Evolutionary conservation across 2,329 filamentous ascomycete species (phyloP).

Genomic region (Curvularia spicifera): DNA sequence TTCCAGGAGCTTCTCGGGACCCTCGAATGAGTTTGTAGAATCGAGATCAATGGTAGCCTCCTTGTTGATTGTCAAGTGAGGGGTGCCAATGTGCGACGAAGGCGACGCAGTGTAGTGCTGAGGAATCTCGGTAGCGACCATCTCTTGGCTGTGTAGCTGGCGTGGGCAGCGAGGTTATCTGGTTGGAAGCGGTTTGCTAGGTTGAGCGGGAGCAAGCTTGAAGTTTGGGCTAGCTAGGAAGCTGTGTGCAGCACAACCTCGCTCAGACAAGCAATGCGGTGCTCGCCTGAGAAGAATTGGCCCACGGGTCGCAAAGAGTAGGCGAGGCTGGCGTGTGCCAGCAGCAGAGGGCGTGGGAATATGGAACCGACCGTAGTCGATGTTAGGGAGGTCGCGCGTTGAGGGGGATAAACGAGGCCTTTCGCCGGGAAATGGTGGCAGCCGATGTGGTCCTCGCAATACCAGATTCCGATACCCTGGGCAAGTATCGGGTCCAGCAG

Average conservation of each 20-base stretch:
- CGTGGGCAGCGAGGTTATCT: constrained; percentile 27
- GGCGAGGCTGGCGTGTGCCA: constrained; percentile 83
- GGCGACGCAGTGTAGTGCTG: constrained; percentile 82
- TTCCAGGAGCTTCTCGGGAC: constrained; percentile 96
- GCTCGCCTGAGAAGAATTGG: constrained; percentile 96
- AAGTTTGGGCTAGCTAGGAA: constrained; percentile 30
- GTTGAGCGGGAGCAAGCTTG: constrained; percentile 7
- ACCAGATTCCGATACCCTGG: constrained; percentile 82
- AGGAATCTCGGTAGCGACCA: constrained; percentile 84
- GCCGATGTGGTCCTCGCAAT: constrained; percentile 66
- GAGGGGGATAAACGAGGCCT: constrained; percentile 81
- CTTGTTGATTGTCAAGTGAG: constrained; percentile 95
- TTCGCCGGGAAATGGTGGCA: constrained; percentile 87
- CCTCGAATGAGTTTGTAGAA: constrained; percentile 95
- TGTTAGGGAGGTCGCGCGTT: constrained; percentile 92
- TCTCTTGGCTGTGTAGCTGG: constrained; percentile 61
- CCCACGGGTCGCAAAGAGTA: constrained; percentile 70
- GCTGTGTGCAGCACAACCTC: constrained; percentile 87
- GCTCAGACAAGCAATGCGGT: constrained; percentile 95
- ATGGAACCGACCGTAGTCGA: constrained; percentile 68
- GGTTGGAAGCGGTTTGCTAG: constrained; percentile 19
- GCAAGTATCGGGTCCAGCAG: constrained; percentile 85
- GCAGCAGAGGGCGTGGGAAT: constrained; percentile 64
- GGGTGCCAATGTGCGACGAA: constrained; percentile 76
- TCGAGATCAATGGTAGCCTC: constrained; percentile 90